These are phyloP conservation scores for Amniculicola lignicola DNA, from an alignment of 495 filamentous ascomycete species.

Conservation along the genomic window DNA sequence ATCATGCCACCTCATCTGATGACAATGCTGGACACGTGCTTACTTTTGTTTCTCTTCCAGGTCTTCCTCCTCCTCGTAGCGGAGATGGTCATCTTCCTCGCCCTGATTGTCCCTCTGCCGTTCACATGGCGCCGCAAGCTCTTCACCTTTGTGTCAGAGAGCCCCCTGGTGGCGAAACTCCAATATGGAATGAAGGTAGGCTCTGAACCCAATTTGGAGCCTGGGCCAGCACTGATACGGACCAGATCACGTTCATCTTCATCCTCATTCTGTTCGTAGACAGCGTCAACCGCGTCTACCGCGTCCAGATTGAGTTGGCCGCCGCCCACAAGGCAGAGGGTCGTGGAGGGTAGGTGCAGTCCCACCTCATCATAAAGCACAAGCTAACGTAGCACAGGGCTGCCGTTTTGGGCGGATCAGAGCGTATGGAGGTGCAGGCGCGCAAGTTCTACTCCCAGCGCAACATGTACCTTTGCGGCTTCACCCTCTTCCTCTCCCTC, in stretches of 20 bases:
- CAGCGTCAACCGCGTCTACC: constrained; percentile 97
- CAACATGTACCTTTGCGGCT: constrained; percentile 99
- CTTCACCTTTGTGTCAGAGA: constrained; percentile 92
- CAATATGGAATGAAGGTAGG: constrained; percentile 76
- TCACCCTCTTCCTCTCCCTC: constrained; percentile 96
- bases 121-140: constrained; percentile 82
- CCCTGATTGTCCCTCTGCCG: constrained; percentile 87
- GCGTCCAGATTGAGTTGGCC: constrained; percentile 85
- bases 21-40: constrained; percentile 24
- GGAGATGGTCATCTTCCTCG: constrained; percentile 91
- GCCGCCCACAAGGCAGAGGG: constrained; percentile 55
- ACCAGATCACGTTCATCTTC: constrained; percentile 94
- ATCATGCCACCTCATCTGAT: background rate
- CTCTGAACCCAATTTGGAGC: too few relatives aligned
- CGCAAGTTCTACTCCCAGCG: constrained; percentile 99
- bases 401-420: constrained; percentile 70
- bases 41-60: constrained; percentile 48
- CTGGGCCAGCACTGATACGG: constrained; percentile 35
- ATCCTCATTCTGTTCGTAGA: constrained; percentile 97
- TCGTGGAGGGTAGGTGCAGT: constrained; percentile 44
- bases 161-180: constrained; percentile 70
- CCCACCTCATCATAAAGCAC: constrained; percentile 33
- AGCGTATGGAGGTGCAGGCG: constrained; percentile 96
- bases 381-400: constrained; percentile 45
- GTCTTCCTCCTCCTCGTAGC: constrained; percentile 88